Percentiles rank a stretch among this genome's conserved stretches.
These are phyloP conservation scores for Arthrobotrys musiformis DNA, from an alignment of 2,329 filamentous ascomycete species.

Conservation along the genomic window DNA sequence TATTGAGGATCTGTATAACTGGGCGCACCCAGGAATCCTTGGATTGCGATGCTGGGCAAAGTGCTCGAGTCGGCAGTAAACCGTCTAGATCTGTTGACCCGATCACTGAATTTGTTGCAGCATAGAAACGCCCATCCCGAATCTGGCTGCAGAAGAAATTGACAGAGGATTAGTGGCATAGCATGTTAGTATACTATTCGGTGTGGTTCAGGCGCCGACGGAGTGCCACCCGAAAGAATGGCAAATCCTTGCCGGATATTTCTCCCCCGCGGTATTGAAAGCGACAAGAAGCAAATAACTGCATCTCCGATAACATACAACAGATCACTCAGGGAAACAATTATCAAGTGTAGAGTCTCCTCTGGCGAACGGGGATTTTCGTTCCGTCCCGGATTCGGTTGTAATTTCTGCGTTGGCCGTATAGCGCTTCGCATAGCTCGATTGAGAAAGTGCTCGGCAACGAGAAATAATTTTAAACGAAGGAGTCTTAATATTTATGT, in stretches of 20 bases:
- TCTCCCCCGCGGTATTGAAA: neutral
- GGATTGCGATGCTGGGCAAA: neutral
- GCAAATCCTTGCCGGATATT: neutral
- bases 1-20: neutral
- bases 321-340: neutral
- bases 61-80: neutral
- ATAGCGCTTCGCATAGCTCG: neutral
- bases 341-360: neutral
- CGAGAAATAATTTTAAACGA: neutral
- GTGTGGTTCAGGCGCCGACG: neutral
- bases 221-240: neutral
- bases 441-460: neutral
- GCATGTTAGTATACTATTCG: no score
- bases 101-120: no score
- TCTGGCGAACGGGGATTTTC: slow-evolving; percentile 7
- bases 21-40: neutral
- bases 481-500: no score
- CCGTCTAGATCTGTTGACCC: neutral
- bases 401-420: slow-evolving; percentile 3
- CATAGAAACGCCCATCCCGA: neutral
- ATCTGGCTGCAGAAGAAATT: neutral
- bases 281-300: neutral
- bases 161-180: no score
- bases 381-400: neutral
- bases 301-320: neutral